Percentiles rank a stretch among this genome's conserved stretches.
phyloP scores from a whole-genome alignment of 2,329 filamentous ascomycete genomes.

The Leptodontidium sp. region DNA sequence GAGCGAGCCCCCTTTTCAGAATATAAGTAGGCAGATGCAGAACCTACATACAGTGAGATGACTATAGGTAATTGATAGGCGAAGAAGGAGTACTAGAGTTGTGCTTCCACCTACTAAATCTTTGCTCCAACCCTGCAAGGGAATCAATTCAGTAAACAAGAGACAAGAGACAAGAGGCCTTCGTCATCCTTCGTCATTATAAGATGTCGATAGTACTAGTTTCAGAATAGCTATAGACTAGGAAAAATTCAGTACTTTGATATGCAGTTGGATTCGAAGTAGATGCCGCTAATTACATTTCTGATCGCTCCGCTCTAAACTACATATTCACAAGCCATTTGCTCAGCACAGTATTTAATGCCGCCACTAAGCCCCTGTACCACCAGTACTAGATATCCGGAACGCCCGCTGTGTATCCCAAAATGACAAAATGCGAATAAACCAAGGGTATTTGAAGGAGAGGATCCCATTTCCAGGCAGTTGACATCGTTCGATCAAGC shows the following conservation, averaged over 20 bases:
- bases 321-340: neutral
- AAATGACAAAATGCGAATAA: neutral
- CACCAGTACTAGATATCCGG: neutral
- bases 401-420: conserved; percentile 16
- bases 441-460: conserved; percentile 13
- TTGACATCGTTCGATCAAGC: neutral
- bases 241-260: neutral
- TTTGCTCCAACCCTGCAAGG: too few species aligned
- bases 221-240: neutral
- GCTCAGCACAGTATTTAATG: conserved; percentile 2
- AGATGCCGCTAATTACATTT: neutral
- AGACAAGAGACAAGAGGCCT: too few species aligned
- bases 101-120: too few species aligned
- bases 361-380: neutral
- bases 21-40: too few species aligned
- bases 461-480: neutral
- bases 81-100: too few species aligned
- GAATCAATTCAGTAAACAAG: too few species aligned
- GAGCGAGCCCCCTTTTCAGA: too few species aligned
- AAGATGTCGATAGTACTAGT: too few species aligned
- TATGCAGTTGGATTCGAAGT: neutral
- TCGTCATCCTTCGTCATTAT: too few species aligned
- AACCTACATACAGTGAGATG: too few species aligned
- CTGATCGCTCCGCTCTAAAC: neutral
- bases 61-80: too few species aligned